Conservation (phyloP, 257 asterid genomes). For the Paulownia fortunei region DNA sequence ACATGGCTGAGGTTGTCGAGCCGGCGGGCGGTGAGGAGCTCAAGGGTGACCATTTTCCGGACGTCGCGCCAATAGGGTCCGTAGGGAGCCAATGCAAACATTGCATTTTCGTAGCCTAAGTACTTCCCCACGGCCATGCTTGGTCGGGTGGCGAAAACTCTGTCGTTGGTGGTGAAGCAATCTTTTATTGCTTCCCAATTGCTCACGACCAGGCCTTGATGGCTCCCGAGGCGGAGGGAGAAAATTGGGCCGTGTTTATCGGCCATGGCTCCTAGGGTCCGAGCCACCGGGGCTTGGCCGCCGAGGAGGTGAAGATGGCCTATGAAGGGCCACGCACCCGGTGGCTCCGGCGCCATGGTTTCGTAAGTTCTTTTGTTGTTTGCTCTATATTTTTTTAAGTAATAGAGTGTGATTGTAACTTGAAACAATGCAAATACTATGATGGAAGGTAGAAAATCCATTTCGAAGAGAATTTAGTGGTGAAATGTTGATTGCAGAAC, state of each 20-base stretch:
- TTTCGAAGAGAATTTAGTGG: too few species aligned
- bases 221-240: constrained; percentile 57
- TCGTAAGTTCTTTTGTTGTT: background rate
- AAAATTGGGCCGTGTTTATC: constrained; percentile 64
- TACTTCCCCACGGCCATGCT: constrained; percentile 37
- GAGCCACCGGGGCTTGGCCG: constrained; percentile 39
- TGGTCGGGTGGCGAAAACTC: constrained; percentile 52
- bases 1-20: constrained; percentile 50
- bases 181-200: constrained; percentile 46
- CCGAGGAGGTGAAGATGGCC: constrained; percentile 67
- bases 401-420: background rate
- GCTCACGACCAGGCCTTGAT: constrained; percentile 58
- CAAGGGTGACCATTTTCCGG: constrained; percentile 52
- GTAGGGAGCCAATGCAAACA: constrained; percentile 52
- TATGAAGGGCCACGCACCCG: constrained; percentile 64
- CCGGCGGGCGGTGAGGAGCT: constrained; percentile 47
- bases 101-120: constrained; percentile 45
- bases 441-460: constrained; percentile 25
- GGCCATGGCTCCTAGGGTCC: constrained; percentile 58
- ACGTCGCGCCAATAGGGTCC: constrained; percentile 67
- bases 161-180: constrained; percentile 66
- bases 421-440: background rate
- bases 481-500: too few species aligned
- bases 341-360: constrained; percentile 43
- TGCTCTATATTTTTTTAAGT: background rate